Conservation (phyloP, 2,329 filamentous ascomycete species). For the Saccharata proteae region DNA sequence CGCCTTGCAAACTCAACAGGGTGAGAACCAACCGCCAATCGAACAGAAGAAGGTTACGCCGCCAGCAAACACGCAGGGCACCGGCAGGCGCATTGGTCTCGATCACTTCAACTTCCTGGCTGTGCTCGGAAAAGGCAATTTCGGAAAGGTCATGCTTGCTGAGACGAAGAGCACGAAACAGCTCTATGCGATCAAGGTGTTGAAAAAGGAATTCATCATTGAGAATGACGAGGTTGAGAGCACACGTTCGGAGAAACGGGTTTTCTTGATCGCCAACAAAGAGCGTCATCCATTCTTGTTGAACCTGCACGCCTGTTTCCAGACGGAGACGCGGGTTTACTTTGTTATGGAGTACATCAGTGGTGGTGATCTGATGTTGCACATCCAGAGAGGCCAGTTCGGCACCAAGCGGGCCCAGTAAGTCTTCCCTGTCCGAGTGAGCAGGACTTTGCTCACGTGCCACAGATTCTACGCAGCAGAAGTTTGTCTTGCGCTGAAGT, state of each 20-base stretch:
- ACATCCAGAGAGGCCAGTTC: conserved; percentile 95
- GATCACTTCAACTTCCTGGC: conserved; percentile 99
- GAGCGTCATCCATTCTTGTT: conserved; percentile 93
- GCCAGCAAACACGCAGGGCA: conserved; percentile 55
- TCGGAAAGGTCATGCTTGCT: conserved; percentile 98
- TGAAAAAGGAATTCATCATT: conserved; percentile 99
- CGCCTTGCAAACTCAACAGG: conserved; percentile 28
- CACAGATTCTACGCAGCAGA: conserved; percentile 88
- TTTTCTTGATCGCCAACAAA: conserved; percentile 93
- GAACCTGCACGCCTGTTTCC: conserved; percentile 94
- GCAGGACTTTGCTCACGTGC: conserved; percentile 11
- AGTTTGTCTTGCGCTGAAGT: conserved; percentile 92
- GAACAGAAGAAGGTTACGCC: conserved; percentile 48
- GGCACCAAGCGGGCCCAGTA: conserved; percentile 92
- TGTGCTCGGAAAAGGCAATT: conserved; percentile 96
- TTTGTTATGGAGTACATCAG: conserved; percentile 99
- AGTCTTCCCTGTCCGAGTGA: conserved; percentile 24
- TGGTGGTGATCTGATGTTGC: conserved; percentile 96
- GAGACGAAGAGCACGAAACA: conserved; percentile 89
- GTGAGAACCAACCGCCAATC: conserved; percentile 29
- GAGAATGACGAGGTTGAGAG: conserved; percentile 99
- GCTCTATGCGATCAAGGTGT: conserved; percentile 94
- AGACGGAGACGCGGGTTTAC: conserved; percentile 95
- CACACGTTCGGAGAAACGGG: conserved; percentile 91
- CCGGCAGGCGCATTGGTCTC: conserved; percentile 75